phyloP scores from a whole-genome alignment of 176 grass and related monocot species.

The Carex parvula region DNA sequence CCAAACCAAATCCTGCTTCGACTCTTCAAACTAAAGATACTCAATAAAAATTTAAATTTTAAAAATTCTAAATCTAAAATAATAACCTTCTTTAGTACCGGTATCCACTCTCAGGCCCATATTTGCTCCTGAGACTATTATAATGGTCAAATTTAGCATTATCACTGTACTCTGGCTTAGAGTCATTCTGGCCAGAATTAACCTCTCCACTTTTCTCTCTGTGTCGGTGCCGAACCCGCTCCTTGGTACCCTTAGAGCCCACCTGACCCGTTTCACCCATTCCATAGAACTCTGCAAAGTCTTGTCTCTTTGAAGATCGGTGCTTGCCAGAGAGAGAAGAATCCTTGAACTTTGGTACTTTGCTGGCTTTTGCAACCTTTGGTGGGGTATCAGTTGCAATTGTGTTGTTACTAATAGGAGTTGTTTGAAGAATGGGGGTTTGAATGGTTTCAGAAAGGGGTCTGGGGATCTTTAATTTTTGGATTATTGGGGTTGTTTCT shows the following conservation, averaged over 20 bases:
- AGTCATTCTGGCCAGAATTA: conserved; percentile 29
- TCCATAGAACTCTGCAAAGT: conserved; percentile 65
- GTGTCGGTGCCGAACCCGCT: conserved; percentile 69
- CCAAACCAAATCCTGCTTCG: neutral
- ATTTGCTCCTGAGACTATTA: conserved; percentile 59
- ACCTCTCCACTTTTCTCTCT: conserved; percentile 69
- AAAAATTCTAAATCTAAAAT: neutral
- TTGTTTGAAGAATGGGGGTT: conserved; percentile 29
- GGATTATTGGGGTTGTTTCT: conserved; percentile 30
- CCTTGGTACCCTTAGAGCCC: conserved; percentile 58
- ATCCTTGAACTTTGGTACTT: conserved; percentile 73
- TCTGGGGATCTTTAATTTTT: conserved; percentile 58
- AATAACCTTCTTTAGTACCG: conserved; percentile 47
- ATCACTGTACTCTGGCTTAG: conserved; percentile 46
- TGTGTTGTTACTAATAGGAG: conserved; percentile 10
- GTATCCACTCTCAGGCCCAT: conserved; percentile 51
- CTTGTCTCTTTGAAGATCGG: conserved; percentile 85
- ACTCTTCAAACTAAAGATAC: neutral
- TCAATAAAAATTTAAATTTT: neutral
- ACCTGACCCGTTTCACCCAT: conserved; percentile 39
- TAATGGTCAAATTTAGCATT: conserved; percentile 66
- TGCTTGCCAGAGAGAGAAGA: conserved; percentile 73
- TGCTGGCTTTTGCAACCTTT: conserved; percentile 59
- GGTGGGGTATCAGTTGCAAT: conserved; percentile 29
- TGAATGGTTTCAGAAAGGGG: conserved; percentile 55